A percentile compares a stretch with the other conserved stretches of the same genome.
These are phyloP conservation scores for Candida odintsovae DNA, from an alignment of 805 yeast species.

Conservation along the genomic window DNA sequence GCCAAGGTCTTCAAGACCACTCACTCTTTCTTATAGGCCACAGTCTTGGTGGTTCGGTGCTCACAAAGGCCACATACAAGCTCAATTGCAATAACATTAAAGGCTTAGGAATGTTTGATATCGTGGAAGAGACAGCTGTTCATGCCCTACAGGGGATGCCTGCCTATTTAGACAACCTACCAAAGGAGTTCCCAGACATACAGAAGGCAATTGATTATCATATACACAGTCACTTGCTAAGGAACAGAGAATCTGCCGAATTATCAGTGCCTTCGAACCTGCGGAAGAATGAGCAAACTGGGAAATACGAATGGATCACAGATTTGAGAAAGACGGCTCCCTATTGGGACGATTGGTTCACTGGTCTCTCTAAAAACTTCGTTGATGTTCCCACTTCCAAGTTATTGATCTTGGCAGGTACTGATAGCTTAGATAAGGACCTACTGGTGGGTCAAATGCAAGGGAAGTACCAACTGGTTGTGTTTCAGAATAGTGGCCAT, in stretches of 20 bases:
- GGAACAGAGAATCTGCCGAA: constrained; percentile 55
- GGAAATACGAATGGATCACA: constrained; percentile 50
- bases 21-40: constrained; percentile 71
- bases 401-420: constrained; percentile 77
- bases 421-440: constrained; percentile 79
- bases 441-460: constrained; percentile 97
- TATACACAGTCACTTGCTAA: constrained; percentile 43
- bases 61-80: constrained; percentile 44
- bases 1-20: constrained; percentile 12
- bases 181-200: constrained; percentile 46
- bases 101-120: constrained; percentile 81
- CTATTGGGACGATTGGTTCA: constrained; percentile 85
- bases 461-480: constrained; percentile 87
- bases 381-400: constrained; percentile 52
- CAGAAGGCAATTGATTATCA: constrained; percentile 81
- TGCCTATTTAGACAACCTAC: constrained; percentile 58
- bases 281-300: constrained; percentile 14
- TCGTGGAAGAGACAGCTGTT: constrained; percentile 90
- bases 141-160: constrained; percentile 64
- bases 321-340: constrained; percentile 55
- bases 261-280: constrained; percentile 76
- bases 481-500: constrained; percentile 80
- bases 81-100: constrained; percentile 30
- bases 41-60: constrained; percentile 86
- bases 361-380: constrained; percentile 51